Evolutionary conservation across 257 asterid species (phyloP), one percentile per base, ranked within the genome.

Genomic region (Solanum acaule): DNA sequence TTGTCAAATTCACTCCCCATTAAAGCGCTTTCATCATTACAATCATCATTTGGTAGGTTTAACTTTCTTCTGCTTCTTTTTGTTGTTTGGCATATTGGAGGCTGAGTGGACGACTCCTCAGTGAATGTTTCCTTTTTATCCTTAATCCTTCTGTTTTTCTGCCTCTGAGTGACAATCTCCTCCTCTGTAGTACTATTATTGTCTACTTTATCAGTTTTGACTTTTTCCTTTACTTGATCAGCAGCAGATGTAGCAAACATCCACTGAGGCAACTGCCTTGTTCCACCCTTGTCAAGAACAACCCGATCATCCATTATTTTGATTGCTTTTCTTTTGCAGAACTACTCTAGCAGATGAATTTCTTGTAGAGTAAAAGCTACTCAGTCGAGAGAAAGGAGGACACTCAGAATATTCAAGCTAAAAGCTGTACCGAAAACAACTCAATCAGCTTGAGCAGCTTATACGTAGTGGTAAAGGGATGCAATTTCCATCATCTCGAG

Each of bases 211-310:
- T 84, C 23, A 33, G 67, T 70, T 72, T 67, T 71, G 25, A 14
- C 40, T 70, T 81, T 38, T 68, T 82, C 68, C 67, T 35, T 68
- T 8, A 72, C 78, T 71, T 72, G 88, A 85, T 52, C 88, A 34
- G 85, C 77, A 37, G 85, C 90, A 84, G 87, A n/a, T 3, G 49
- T 27, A 88, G 77, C 83, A 52, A 83, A 49, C 90, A 88, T 88
- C 90, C 90, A 88, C 59, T 4, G 34, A 14, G 90, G 90, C 79
- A 88, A 52, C 84, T 81, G 78, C 73, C 90, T 70, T 52, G 73
- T 88, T 15, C 46, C n/a, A 68, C 44, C 87, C 84, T 49, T 82
- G 70, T 82, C 86, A 82, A 82, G 70, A 82, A 29, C 42, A 31
- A 29, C 33, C 29, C 11, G 86, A 82, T 6, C 70, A 18, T 49